A percentile compares a stretch with the other conserved stretches of the same genome.
Conservation (phyloP, 108 stramenopile genomes). For the Pelagomonas calceolata region DNA sequence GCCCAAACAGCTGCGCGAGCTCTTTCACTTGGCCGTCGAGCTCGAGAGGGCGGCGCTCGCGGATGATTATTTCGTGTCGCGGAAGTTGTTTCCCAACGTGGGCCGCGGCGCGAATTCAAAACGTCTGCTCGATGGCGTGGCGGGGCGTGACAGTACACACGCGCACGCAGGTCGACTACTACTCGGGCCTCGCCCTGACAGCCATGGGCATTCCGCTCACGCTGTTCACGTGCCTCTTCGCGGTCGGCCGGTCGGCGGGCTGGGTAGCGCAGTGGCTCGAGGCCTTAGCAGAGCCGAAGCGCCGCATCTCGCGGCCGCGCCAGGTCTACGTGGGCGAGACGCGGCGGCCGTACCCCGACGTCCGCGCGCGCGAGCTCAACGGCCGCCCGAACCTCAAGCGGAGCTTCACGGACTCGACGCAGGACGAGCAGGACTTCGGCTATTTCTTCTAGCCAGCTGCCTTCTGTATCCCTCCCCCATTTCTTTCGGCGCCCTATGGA, state of each 20-base stretch:
- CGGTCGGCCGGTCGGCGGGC: constrained; percentile 3
- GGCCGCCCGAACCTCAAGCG: too few relatives aligned
- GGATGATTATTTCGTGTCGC: constrained; percentile 12
- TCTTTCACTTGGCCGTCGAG: constrained; percentile 6
- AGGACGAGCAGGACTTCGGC: too few relatives aligned
- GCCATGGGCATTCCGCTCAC: constrained; percentile 8
- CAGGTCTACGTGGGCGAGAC: constrained; percentile 2
- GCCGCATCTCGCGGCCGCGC: constrained; percentile 1
- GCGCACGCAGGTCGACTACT: constrained; percentile 14
- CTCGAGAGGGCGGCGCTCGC: constrained; percentile 1
- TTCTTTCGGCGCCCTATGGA: too few relatives aligned
- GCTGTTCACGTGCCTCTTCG: constrained; percentile 3
- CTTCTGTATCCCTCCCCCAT: too few relatives aligned
- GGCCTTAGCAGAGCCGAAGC: background rate
- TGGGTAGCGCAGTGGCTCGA: constrained; percentile 6
- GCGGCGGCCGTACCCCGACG: background rate
- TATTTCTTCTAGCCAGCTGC: too few relatives aligned
- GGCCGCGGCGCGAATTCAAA: too few relatives aligned
- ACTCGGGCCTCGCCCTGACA: background rate
- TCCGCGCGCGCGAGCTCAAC: too few relatives aligned
- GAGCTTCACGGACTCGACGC: too few relatives aligned
- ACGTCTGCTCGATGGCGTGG: too few relatives aligned
- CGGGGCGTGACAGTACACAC: too few relatives aligned
- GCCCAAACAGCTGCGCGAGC: background rate
- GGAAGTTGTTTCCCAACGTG: constrained; percentile 10